These are phyloP conservation scores for Didymosphaeria variabile DNA, from an alignment of 2,329 filamentous ascomycete species.

Conservation along the genomic window DNA sequence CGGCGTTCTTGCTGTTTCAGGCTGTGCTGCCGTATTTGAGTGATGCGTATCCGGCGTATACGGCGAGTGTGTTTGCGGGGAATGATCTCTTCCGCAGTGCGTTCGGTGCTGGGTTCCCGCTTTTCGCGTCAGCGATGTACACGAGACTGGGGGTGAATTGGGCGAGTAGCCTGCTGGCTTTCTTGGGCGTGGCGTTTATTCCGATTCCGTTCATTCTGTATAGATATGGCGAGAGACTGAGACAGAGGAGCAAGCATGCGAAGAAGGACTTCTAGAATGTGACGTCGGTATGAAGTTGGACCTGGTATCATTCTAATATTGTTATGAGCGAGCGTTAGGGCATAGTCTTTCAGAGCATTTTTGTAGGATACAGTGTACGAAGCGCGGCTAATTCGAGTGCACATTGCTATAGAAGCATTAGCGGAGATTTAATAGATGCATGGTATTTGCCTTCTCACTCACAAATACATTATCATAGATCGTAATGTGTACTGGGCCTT, in stretches of 20 bases:
- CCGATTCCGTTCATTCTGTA: slow-evolving; percentile 21
- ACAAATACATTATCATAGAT: too few relatives aligned
- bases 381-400: too few relatives aligned
- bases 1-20: slow-evolving; percentile 4
- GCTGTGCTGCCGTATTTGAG: slow-evolving; percentile 53
- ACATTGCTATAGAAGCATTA: too few relatives aligned
- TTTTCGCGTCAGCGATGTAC: slow-evolving; percentile 45
- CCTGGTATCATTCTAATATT: too few relatives aligned
- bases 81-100: slow-evolving; percentile 50
- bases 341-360: too few relatives aligned
- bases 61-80: slow-evolving; percentile 50
- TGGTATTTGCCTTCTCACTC: too few relatives aligned
- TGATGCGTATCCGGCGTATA: slow-evolving; percentile 49
- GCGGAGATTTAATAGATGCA: too few relatives aligned
- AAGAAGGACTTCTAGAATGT: slow-evolving; percentile 5
- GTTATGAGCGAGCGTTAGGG: too few relatives aligned
- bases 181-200: slow-evolving; percentile 23
- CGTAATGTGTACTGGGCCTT: too few relatives aligned
- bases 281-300: neutral
- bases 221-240: slow-evolving; percentile 29
- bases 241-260: slow-evolving; percentile 4
- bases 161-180: slow-evolving; percentile 52
- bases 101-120: slow-evolving; percentile 50
- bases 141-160: slow-evolving; percentile 50
- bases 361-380: too few relatives aligned